Evolutionary conservation across 139 green algal genomes (phyloP), one percentile per base, ranked within the genome.

Genomic region (Dunaliella primolecta): DNA sequence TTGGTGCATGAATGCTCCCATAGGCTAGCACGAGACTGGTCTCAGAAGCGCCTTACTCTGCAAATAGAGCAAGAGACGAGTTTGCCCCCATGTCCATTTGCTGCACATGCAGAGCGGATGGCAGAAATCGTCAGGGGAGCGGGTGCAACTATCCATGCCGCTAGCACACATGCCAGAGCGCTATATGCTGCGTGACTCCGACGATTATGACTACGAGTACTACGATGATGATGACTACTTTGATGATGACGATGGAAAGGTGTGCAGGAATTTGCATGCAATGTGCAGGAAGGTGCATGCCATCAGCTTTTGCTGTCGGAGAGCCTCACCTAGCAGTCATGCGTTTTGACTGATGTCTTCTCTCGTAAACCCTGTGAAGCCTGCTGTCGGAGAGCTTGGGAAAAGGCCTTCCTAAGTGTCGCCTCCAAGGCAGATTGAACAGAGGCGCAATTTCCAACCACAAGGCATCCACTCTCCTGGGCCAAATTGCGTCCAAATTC

Each of bases 161-260:
- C 78, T 83, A 37, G 31, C 35, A 29, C 78, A 83, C 29, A 83
- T 83, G 25, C 78, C 78, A 3, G 37, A 38, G 78, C 78, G 25
- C 35, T 70, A 38, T 25, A 30, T 38, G 37, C 78, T 83, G 24
- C 36, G 78, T 36, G 78, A 74, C 37, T n/a, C 35, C 2, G 37
- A 83, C 3, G 78, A 83, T 25, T 83, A 83, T 37, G 78, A 74
- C 35, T 83, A 83, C 37, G 78, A 83, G 78, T 77, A 32, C 71
- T 77, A 77, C 21, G 71, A 80, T 32, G 75, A 80, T 32, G 75
- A 80, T 38, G 75, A 80, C 75, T 80, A 80, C 21, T 36, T 46
- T 36, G 75, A 80, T 30, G 75, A 80, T 2, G 75, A 80, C 3
- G 75, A 80, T 30, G 75, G 46, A 15, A 64, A 64, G 46, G 46